Percentiles rank a stretch among this genome's conserved stretches.
Conservation (phyloP, 192 early-diverging fungal genomes). For the Linnemannia zychae region DNA sequence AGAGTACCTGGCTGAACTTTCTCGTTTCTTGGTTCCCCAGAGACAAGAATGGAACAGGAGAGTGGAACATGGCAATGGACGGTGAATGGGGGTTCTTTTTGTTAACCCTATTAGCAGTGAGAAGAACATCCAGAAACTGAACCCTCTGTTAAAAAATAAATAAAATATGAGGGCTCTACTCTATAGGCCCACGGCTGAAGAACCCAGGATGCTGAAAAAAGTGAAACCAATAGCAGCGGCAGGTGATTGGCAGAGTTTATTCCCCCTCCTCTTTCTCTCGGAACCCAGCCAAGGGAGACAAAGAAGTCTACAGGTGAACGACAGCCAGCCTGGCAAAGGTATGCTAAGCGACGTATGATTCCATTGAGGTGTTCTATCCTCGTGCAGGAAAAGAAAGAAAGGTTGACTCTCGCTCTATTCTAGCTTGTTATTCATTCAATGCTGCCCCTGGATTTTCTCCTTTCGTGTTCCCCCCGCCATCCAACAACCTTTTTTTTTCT, state of each 20-base stretch:
- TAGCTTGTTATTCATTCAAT: not conserved
- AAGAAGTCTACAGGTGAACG: no score
- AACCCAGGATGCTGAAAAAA: not conserved
- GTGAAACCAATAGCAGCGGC: not conserved
- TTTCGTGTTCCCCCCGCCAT: not conserved
- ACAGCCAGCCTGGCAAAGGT: not conserved
- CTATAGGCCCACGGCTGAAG: not conserved
- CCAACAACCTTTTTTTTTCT: not conserved
- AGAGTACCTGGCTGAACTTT: not conserved
- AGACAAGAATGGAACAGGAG: not conserved
- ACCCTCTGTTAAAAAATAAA: not conserved
- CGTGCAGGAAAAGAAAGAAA: not conserved
- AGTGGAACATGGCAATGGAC: not conserved
- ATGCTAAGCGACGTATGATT: not conserved
- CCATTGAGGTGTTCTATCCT: not conserved
- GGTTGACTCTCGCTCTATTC: not conserved
- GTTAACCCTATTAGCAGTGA: not conserved
- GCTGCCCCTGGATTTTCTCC: not conserved
- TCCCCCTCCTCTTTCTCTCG: not conserved
- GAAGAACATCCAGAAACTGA: constrained; percentile 10
- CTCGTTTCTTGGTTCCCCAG: not conserved
- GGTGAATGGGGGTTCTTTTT: not conserved
- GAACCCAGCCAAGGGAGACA: not conserved
- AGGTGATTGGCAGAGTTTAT: not conserved
- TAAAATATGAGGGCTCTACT: not conserved